phyloP scores from a whole-genome alignment of 2,329 filamentous ascomycete genomes.

The Fusarium stilboides region DNA sequence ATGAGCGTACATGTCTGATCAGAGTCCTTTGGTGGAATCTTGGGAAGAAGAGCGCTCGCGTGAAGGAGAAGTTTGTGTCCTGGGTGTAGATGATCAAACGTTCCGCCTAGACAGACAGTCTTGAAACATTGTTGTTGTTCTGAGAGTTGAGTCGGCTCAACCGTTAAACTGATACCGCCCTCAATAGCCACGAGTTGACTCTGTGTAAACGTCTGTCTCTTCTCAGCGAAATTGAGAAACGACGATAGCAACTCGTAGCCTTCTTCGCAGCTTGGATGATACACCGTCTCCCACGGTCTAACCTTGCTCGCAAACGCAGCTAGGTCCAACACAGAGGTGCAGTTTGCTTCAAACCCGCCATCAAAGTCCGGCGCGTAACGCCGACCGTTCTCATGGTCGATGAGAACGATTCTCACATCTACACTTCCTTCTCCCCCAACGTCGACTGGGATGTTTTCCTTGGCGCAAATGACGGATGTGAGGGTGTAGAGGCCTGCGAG shows the following conservation, averaged over 20 bases:
- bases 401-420: conserved; percentile 80
- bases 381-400: conserved; percentile 70
- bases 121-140: conserved; percentile 44
- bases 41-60: conserved; percentile 82
- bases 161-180: conserved; percentile 65
- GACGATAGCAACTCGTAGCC: conserved; percentile 71
- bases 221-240: conserved; percentile 65
- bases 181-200: conserved; percentile 67
- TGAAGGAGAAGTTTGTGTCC: conserved; percentile 97
- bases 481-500: conserved; percentile 85
- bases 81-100: conserved; percentile 95
- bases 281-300: conserved; percentile 75
- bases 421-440: conserved; percentile 75
- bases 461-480: conserved; percentile 78
- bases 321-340: conserved; percentile 65
- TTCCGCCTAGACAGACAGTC: conserved; percentile 85
- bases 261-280: conserved; percentile 75
- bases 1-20: conserved; percentile 72
- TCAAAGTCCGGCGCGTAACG: conserved; percentile 54
- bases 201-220: conserved; percentile 63
- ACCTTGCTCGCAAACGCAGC: conserved; percentile 67
- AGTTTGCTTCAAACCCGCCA: conserved; percentile 60
- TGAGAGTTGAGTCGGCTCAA: background rate
- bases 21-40: conserved; percentile 61
- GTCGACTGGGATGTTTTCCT: conserved; percentile 72